Evolutionary conservation across 345 rosid genomes (phyloP).

Genomic region (Gossypium australe): DNA sequence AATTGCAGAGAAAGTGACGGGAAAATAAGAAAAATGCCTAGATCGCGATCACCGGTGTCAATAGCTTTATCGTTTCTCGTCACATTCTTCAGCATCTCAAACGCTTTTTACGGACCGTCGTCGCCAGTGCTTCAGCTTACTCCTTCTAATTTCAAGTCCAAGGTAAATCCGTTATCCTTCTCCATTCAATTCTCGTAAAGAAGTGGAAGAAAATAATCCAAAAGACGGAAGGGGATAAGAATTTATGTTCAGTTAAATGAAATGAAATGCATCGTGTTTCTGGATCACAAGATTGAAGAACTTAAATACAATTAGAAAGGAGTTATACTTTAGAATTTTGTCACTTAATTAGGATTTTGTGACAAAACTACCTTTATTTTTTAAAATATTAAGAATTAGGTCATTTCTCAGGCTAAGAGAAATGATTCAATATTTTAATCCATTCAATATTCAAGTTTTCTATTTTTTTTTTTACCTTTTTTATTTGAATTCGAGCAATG

Average conservation of each 20-base stretch:
- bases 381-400: neutral
- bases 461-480: neutral
- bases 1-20: conserved; percentile 24
- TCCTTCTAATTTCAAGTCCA: conserved; percentile 93
- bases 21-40: conserved; percentile 24
- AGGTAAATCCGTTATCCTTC: conserved; percentile 38
- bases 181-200: neutral
- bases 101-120: conserved; percentile 80
- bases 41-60: conserved; percentile 27
- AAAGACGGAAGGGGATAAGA: neutral
- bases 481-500: neutral
- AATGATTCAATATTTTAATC: neutral
- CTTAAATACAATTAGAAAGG: neutral
- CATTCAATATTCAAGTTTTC: neutral
- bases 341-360: neutral
- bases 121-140: conserved; percentile 95
- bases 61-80: conserved; percentile 24
- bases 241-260: neutral
- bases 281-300: neutral
- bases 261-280: neutral
- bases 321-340: neutral
- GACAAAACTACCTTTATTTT: neutral
- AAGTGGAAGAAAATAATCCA: neutral
- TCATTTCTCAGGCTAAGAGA: neutral
- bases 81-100: conserved; percentile 23